These are phyloP conservation scores for Hermanozyma aechmeae DNA, from an alignment of 805 yeast species.

Conservation along the genomic window DNA sequence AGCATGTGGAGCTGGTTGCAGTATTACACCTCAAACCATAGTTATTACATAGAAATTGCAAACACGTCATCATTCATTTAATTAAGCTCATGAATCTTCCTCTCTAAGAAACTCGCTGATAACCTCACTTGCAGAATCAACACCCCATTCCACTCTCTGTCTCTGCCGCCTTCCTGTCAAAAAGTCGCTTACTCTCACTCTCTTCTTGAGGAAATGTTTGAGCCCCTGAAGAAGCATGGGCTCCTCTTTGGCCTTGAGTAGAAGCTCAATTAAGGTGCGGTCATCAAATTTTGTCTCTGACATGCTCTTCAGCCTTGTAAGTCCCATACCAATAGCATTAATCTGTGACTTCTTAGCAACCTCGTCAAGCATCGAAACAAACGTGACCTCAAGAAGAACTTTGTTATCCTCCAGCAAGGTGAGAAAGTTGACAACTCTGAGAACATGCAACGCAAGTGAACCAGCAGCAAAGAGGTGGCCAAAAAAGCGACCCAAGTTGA, in stretches of 20 bases:
- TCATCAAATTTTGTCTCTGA: constrained; percentile 37
- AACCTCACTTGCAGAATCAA: constrained; percentile 43
- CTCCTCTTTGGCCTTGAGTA: constrained; percentile 51
- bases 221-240: constrained; percentile 54
- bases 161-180: constrained; percentile 46
- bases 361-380: constrained; percentile 58
- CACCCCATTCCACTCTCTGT: constrained; percentile 61
- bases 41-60: too few relatives aligned
- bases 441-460: constrained; percentile 59
- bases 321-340: constrained; percentile 36
- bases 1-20: constrained; percentile 50
- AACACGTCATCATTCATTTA: background rate
- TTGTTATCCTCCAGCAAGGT: constrained; percentile 55
- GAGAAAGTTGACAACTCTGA: constrained; percentile 67
- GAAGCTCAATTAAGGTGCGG: constrained; percentile 35
- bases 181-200: constrained; percentile 36
- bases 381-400: constrained; percentile 63
- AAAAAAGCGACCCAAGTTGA: constrained; percentile 73
- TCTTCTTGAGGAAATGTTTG: constrained; percentile 46
- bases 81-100: background rate
- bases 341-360: constrained; percentile 55
- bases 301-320: constrained; percentile 17
- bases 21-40: too few relatives aligned
- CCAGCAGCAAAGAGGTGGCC: constrained; percentile 72
- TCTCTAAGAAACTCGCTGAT: constrained; percentile 30